A percentile compares a stretch with the other conserved stretches of the same genome.
Conservation (phyloP, 768 basidiomycete species). For the Phallus indusiatus region DNA sequence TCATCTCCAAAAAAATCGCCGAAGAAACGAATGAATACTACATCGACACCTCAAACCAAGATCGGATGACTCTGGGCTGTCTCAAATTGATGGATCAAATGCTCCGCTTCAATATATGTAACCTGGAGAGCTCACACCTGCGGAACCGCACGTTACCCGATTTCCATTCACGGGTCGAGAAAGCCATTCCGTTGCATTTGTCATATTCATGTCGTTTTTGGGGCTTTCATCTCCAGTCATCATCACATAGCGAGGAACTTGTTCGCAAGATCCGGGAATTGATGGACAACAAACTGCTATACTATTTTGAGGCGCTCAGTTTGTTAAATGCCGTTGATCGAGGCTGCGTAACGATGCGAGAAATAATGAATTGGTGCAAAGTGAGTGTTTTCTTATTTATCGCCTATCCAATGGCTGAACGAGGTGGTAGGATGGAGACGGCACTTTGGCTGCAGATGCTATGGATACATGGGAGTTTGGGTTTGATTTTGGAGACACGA, state of each 20-base stretch:
- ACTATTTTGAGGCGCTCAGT: conserved; percentile 32
- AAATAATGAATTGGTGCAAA: background rate
- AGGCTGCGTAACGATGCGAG: conserved; percentile 12
- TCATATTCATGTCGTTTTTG: conserved; percentile 30
- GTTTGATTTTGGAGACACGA: conserved; percentile 19
- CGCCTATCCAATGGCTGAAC: background rate
- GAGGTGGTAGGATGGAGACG: background rate
- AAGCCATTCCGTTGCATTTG: conserved; percentile 21
- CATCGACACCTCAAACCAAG: conserved; percentile 12
- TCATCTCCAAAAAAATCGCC: too few species aligned
- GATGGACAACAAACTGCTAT: conserved; percentile 21
- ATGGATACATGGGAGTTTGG: conserved; percentile 23
- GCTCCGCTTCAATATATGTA: conserved; percentile 28
- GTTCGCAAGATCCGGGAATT: conserved; percentile 14
- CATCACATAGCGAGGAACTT: conserved; percentile 9
- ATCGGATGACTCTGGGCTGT: conserved; percentile 15
- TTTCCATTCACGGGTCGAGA: conserved; percentile 13
- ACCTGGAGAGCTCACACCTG: conserved; percentile 22
- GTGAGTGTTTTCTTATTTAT: conserved; percentile 3
- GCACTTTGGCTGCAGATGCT: conserved; percentile 7
- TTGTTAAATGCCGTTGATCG: conserved; percentile 14
- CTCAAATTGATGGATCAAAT: conserved; percentile 21
- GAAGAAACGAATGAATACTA: conserved; percentile 5
- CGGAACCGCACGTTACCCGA: conserved; percentile 20
- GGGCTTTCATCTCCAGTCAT: conserved; percentile 19